These are phyloP conservation scores for Cladobotryum protrusum DNA, from an alignment of 2,329 filamentous ascomycete species.

Conservation along the genomic window DNA sequence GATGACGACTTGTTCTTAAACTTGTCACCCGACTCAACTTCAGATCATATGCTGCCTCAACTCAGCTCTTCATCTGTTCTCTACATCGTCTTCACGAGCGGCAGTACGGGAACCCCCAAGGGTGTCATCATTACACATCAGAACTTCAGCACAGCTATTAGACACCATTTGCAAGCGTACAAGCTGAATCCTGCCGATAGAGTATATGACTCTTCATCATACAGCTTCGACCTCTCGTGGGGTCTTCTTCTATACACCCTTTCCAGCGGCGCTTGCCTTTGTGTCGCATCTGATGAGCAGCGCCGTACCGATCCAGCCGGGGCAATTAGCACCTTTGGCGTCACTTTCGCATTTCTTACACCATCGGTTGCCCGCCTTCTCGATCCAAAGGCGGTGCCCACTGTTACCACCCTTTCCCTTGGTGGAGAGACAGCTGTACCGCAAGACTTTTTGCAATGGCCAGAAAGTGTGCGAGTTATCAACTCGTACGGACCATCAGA, in stretches of 20 bases:
- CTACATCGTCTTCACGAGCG: slow-evolving; percentile 48
- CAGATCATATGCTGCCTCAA: too few relatives aligned
- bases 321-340: slow-evolving; percentile 6
- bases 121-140: slow-evolving; percentile 41
- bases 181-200: not conserved
- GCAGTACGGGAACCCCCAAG: slow-evolving; percentile 49
- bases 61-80: not conserved
- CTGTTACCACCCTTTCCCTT: too few relatives aligned
- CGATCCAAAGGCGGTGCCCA: too few relatives aligned
- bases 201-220: slow-evolving; percentile 12
- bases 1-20: too few relatives aligned
- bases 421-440: too few relatives aligned
- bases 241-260: slow-evolving; percentile 10
- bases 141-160: slow-evolving; percentile 33
- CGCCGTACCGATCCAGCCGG: slow-evolving; percentile 8
- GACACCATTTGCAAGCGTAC: slow-evolving; percentile 27
- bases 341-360: slow-evolving; percentile 12
- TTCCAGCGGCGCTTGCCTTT: slow-evolving; percentile 11
- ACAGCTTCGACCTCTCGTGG: slow-evolving; percentile 13
- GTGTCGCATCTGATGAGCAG: slow-evolving; percentile 12
- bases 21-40: too few relatives aligned
- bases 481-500: too few relatives aligned
- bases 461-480: too few relatives aligned
- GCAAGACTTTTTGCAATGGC: too few relatives aligned
- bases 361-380: slow-evolving; percentile 9